Percentiles rank a stretch among this genome's conserved stretches.
Evolutionary conservation across 2,329 filamentous ascomycete species (phyloP).

Genomic region (Colletotrichum tropicale): DNA sequence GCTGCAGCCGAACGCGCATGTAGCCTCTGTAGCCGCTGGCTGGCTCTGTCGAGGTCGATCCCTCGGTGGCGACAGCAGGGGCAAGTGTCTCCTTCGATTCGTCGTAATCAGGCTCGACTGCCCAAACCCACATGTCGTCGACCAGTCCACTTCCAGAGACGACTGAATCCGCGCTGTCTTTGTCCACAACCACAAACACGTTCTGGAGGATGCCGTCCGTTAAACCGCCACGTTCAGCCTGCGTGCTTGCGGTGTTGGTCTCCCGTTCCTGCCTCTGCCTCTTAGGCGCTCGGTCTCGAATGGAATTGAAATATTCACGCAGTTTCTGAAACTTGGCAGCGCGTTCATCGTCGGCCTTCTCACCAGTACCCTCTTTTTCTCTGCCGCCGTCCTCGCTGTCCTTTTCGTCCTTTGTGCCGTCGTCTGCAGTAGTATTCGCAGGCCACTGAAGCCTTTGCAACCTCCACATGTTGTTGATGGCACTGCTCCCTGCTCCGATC

Average conservation of each 20-base stretch:
- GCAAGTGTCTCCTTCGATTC: neutral
- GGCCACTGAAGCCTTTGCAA: neutral
- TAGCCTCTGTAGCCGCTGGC: neutral
- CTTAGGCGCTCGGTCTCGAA: neutral
- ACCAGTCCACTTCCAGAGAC: neutral
- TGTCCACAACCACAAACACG: neutral
- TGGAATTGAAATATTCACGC: neutral
- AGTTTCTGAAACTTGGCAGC: neutral
- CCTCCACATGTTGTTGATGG: neutral
- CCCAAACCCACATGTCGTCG: constrained; percentile 4
- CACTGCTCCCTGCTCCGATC: neutral
- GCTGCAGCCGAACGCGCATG: neutral
- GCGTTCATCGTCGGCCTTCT: neutral
- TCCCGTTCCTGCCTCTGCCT: neutral
- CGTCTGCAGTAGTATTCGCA: neutral
- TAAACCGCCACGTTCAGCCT: neutral
- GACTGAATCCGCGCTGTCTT: neutral
- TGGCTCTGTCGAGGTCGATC: neutral
- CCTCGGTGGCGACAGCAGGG: neutral
- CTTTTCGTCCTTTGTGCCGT: neutral
- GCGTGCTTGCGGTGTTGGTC: neutral
- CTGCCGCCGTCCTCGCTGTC: neutral
- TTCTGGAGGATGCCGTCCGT: neutral
- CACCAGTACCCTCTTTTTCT: neutral
- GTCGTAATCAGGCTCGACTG: neutral